phyloP scores from a whole-genome alignment of 2,329 filamentous ascomycete species.

The Teratosphaeriaceae sp. region DNA sequence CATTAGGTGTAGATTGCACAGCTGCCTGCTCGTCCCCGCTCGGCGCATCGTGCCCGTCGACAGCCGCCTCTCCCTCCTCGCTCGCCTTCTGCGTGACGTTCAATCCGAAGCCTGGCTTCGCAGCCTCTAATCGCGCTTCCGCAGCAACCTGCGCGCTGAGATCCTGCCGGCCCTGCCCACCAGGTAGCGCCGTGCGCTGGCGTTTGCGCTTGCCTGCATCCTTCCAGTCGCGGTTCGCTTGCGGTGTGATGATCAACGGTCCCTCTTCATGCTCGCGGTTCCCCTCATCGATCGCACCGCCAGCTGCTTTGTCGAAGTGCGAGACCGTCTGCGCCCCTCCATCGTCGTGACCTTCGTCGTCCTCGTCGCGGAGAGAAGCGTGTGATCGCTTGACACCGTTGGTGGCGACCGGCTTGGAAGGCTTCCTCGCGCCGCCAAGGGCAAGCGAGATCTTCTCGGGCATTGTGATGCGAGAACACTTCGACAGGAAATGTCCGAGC shows the following conservation, averaged over 20 bases:
- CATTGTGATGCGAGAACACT: no score
- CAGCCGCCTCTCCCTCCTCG: constrained; percentile 22
- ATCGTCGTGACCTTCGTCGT: constrained; percentile 49
- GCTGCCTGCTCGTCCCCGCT: no score
- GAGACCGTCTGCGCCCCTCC: constrained; percentile 44
- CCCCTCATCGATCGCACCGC: constrained; percentile 42
- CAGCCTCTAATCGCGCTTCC: constrained; percentile 26
- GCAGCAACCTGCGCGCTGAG: constrained; percentile 19
- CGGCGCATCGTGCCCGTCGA: constrained; percentile 13
- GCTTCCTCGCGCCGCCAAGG: constrained; percentile 23
- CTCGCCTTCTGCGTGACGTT: constrained; percentile 37
- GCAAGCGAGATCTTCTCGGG: constrained; percentile 25
- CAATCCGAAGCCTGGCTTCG: constrained; percentile 48
- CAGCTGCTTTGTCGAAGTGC: constrained; percentile 47
- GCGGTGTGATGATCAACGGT: constrained; percentile 51
- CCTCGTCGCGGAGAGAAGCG: constrained; percentile 32
- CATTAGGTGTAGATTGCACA: constrained; percentile 14
- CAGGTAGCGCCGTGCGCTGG: constrained; percentile 49
- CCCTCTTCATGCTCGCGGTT: constrained; percentile 29
- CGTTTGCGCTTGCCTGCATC: constrained; percentile 44
- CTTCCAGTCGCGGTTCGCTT: constrained; percentile 58
- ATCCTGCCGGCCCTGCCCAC: constrained; percentile 20
- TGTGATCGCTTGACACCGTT: constrained; percentile 38
- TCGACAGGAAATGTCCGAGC: not conserved
- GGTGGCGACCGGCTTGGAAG: constrained; percentile 18